Evolutionary conservation across 129 eudicot genomes (phyloP).

Genomic region (Cynara cardunculus): DNA sequence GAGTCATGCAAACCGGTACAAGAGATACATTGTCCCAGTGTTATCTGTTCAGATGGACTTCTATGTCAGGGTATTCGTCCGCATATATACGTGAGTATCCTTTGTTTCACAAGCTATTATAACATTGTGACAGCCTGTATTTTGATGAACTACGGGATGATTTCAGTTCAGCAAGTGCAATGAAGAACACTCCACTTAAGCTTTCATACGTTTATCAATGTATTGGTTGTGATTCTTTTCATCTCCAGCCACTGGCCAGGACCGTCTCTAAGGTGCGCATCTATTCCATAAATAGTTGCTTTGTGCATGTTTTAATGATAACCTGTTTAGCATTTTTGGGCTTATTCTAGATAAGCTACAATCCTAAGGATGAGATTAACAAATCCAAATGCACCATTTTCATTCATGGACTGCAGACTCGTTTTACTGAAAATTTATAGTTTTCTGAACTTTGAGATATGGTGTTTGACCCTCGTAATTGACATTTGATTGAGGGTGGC

Average conservation of each 20-base stretch:
- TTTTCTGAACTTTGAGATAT: too few relatives aligned
- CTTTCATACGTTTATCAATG: constrained; percentile 93
- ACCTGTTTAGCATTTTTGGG: neutral
- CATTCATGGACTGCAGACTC: too few relatives aligned
- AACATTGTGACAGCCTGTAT: neutral
- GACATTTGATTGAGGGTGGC: too few relatives aligned
- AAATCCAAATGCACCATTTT: too few relatives aligned
- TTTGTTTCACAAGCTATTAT: neutral
- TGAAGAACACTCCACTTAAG: constrained; percentile 97
- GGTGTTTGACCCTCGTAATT: too few relatives aligned
- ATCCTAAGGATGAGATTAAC: neutral
- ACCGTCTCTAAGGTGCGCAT: constrained; percentile 74
- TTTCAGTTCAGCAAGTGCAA: constrained; percentile 91
- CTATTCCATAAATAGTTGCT: neutral
- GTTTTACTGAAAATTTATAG: too few relatives aligned
- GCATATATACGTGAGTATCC: constrained; percentile 74
- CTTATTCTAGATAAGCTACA: neutral
- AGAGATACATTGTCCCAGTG: constrained; percentile 87
- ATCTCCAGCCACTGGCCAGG: constrained; percentile 91
- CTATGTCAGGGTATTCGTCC: constrained; percentile 96
- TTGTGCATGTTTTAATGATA: neutral
- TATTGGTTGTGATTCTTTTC: constrained; percentile 97
- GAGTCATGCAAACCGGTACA: constrained; percentile 99
- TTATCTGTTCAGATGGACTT: constrained; percentile 96
- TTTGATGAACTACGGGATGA: constrained; percentile 2